Percentiles rank a stretch among this genome's conserved stretches.
These are phyloP conservation scores for Entonaema liquescens DNA, from an alignment of 495 filamentous ascomycete genomes.

Conservation along the genomic window DNA sequence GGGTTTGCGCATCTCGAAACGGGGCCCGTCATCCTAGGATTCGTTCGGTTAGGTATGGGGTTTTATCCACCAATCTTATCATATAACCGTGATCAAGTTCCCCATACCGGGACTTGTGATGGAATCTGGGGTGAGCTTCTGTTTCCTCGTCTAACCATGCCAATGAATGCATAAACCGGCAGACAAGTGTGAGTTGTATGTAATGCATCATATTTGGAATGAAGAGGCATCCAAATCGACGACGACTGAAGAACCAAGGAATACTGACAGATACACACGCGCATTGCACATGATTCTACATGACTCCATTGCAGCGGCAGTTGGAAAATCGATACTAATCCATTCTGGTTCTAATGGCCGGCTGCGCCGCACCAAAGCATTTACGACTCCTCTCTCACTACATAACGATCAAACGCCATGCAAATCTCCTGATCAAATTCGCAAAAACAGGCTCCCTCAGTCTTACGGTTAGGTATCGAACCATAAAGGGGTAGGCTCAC, in stretches of 20 bases:
- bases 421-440: slow-evolving; percentile 10
- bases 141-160: slow-evolving; percentile 8
- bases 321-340: slow-evolving; percentile 3
- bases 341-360: slow-evolving; percentile 16
- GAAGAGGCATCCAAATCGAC: not conserved
- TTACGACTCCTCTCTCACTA: not conserved
- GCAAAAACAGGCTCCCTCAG: not conserved
- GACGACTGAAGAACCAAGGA: slow-evolving; percentile 9
- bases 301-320: slow-evolving; percentile 6
- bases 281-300: not conserved
- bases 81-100: slow-evolving; percentile 15
- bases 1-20: slow-evolving; percentile 34
- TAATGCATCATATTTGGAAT: not conserved
- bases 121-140: slow-evolving; percentile 35
- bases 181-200: slow-evolving; percentile 1
- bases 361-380: slow-evolving; percentile 26
- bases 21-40: slow-evolving; percentile 18
- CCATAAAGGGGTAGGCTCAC: slow-evolving; percentile 1
- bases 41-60: slow-evolving; percentile 15
- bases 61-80: slow-evolving; percentile 36
- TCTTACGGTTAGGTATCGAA: slow-evolving; percentile 2
- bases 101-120: slow-evolving; percentile 22
- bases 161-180: slow-evolving; percentile 11
- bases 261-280: slow-evolving; percentile 15
- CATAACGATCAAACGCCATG: not conserved